Evolutionary conservation across 768 basidiomycete species (phyloP), one percentile per base, ranked within the genome.

Genomic region (Crassisporium funariophilum): DNA sequence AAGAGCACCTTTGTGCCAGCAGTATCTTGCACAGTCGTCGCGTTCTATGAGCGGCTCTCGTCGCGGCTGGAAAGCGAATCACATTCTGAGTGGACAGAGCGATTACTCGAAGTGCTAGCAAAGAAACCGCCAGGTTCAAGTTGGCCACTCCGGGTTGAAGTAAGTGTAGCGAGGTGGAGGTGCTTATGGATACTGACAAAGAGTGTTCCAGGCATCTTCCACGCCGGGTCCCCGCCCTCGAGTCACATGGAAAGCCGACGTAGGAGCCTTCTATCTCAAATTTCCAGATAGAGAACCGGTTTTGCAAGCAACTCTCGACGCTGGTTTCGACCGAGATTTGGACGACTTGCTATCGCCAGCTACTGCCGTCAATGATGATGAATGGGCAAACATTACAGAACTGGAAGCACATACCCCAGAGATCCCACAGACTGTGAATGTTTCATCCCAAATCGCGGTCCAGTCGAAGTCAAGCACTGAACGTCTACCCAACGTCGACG

Each of bases 321-420:
- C 65, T 5, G 63, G 57, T 0, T 69, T 69, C 37, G 69, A 72
- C 31, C 62, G 62, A 21, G 68, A 70, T 41, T 65, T 74, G 31
- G 66, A 67, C 20, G 56, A 50, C 22, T 49, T 68, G 20, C 67
- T 71, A 41, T 46, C 46, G 7, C 24, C 35, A 13, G 25, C 45
- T 16, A 40, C 17, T 19, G 43, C 15, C 4, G 37, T 16, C 23
- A 54, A 59, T 35, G 65, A 64, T 9, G 69, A 66, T 4, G 64
- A 59, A 20, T 68, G 69, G 70, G 67, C 65, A 5, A 64, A 67
- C 31, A 53, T 67, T 10, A 52, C 50, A 20, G 52, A 42, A 5
- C 59, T 56, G 5, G 45, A 55, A 10, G 37, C 48, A 19, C 44
- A 23, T 12, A 39, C 39, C 16, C 22, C 35, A 24, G 24, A 34